These are phyloP conservation scores for Coemansia sp. DNA, from an alignment of 192 early-diverging fungal species.

Conservation along the genomic window DNA sequence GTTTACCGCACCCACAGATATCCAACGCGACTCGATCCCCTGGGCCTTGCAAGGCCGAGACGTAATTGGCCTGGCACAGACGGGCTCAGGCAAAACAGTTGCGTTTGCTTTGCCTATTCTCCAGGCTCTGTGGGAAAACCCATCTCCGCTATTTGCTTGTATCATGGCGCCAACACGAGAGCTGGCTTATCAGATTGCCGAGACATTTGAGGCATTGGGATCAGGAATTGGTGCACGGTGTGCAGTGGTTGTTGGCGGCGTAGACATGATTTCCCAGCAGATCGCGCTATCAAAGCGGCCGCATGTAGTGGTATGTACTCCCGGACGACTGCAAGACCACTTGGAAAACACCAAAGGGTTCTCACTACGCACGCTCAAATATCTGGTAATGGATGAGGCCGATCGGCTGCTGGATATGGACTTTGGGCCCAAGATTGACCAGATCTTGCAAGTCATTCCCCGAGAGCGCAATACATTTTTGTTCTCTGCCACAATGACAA, in stretches of 20 bases:
- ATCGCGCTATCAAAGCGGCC: slow-evolving; percentile 94
- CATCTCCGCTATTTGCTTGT: slow-evolving; percentile 89
- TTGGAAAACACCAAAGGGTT: slow-evolving; percentile 99
- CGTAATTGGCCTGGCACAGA: slow-evolving; percentile 98
- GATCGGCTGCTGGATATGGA: slow-evolving; percentile 92
- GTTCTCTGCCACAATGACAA: slow-evolving; percentile 99
- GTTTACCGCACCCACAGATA: slow-evolving; percentile 86
- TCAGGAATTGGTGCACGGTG: slow-evolving; percentile 88
- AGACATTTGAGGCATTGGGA: slow-evolving; percentile 89
- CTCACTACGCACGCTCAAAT: slow-evolving; percentile 84
- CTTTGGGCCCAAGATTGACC: slow-evolving; percentile 96
- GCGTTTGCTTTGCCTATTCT: slow-evolving; percentile 85
- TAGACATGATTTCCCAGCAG: slow-evolving; percentile 95
- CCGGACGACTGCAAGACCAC: slow-evolving; percentile 93
- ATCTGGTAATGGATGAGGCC: slow-evolving; percentile 92
- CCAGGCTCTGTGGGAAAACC: slow-evolving; percentile 82
- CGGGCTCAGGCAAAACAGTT: slow-evolving; percentile 87
- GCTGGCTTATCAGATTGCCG: slow-evolving; percentile 91
- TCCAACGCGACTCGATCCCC: slow-evolving; percentile 89
- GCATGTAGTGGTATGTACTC: slow-evolving; percentile 93
- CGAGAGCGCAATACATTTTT: slow-evolving; percentile 88
- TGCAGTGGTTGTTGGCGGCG: slow-evolving; percentile 90
- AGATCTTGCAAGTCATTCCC: slow-evolving; percentile 88
- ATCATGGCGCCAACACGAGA: slow-evolving; percentile 97
- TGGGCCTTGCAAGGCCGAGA: slow-evolving; percentile 87